Base-by-base conservation (phyloP, 2,329 filamentous ascomycete species). In the Fusarium sp. region DNA sequence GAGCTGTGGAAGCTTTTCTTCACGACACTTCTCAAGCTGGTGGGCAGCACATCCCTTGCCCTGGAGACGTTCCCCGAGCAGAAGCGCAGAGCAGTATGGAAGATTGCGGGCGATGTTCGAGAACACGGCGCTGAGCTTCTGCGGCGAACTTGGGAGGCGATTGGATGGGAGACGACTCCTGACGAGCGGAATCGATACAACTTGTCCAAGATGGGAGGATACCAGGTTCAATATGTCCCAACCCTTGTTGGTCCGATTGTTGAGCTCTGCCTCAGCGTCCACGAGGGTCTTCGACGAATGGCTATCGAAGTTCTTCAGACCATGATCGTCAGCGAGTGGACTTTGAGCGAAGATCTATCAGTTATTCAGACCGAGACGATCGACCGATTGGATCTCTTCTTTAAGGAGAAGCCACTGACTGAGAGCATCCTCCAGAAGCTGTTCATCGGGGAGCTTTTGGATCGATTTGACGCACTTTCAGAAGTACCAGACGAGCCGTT, bases 251-350 rank as follows among this genome's bases (percentile, higher is more conserved):
- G 93, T 1, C 95, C 95, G 1, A 96, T 98, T 60, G 93, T 98
- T 27, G 94, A 97, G 82, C 89, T 99, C 11, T 99, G 96, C 80
- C 87, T 99, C 65, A 98, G 96, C 79, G 95, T 98, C 5, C 96
- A 99, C 76, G 94, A 97, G 81, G 95, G 95, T 5, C 86, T 99
- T 66, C 90, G 96, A 69, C 91, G 91, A 72, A 96, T 97, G 82
- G 96, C 96, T 1, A 95, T 98, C 34, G 94, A 98, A 81, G 93
- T 99, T 22, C 84, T 99, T 71, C 95, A 98, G 81, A 97, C 95
- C 4, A 99, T 99, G 96, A 97, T 99, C 78, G 92, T 98, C 75
- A 97, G 95, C 83, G 96, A 99, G 83, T 99, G 96, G 96, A 95
- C 95, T 18, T 84, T 99, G 73, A 98, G 95, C 80, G 94, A 98